Percentiles rank a stretch among this genome's conserved stretches.
Evolutionary conservation across 2,329 filamentous ascomycete genomes (phyloP).

Genomic region (Fusarium subglutinans): DNA sequence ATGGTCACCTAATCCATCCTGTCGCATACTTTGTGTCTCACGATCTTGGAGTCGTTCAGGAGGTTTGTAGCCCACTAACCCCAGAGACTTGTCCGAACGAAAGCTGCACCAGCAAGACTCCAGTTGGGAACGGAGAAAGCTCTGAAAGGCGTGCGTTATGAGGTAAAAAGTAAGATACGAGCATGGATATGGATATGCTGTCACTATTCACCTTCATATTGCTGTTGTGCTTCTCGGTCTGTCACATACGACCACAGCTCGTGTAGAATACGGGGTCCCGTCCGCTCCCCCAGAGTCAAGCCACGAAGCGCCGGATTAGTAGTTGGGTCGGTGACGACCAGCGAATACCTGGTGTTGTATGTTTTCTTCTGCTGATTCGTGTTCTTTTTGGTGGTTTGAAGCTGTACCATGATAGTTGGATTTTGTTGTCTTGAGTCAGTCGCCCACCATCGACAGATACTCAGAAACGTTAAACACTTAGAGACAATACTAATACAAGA

Average conservation of each 20-base stretch:
- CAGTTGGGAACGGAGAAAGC: neutral
- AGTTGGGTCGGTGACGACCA: conserved; percentile 30
- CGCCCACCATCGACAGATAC: neutral
- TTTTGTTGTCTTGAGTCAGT: neutral
- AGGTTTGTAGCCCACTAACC: neutral
- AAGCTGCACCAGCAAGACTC: neutral
- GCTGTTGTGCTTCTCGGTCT: neutral
- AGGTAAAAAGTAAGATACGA: neutral
- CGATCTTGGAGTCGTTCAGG: neutral
- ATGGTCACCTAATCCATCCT: neutral
- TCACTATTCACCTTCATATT: neutral
- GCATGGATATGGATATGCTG: too few relatives aligned
- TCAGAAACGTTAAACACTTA: neutral
- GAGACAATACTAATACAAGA: too few relatives aligned
- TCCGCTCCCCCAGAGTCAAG: conserved; percentile 27
- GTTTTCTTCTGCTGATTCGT: neutral
- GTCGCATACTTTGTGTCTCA: neutral
- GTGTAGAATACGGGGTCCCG: conserved; percentile 28
- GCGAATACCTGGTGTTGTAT: conserved; percentile 29
- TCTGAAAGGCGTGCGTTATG: too few relatives aligned
- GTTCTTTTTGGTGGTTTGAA: neutral
- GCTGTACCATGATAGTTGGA: neutral
- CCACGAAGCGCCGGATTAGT: conserved; percentile 25
- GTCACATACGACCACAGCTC: conserved; percentile 27
- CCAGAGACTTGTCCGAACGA: neutral